Evolutionary conservation across 371 early-diverging fungal genomes (phyloP).

Genomic region (Mortierella sp.): DNA sequence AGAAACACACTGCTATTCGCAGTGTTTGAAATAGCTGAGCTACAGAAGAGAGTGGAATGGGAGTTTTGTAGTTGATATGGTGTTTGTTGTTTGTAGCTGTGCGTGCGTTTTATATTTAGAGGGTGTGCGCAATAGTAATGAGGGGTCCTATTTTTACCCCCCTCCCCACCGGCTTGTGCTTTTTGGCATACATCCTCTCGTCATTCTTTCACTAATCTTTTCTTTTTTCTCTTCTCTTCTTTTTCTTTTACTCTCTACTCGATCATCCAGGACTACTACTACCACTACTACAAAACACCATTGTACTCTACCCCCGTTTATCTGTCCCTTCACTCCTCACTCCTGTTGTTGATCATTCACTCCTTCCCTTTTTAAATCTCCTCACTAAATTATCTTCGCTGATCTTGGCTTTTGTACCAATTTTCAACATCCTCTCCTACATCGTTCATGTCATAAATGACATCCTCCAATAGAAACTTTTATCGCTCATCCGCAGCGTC

Average conservation of each 20-base stretch:
- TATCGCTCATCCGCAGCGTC: slow-evolving; percentile 58
- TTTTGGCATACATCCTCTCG: neutral
- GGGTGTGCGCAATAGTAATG: neutral
- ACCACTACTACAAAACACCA: too few relatives aligned
- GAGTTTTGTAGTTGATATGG: too few relatives aligned
- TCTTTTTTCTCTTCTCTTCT: neutral
- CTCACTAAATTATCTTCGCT: neutral
- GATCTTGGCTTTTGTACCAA: neutral
- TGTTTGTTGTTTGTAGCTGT: too few relatives aligned
- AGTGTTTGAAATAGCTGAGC: too few relatives aligned
- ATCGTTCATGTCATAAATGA: slow-evolving; percentile 56
- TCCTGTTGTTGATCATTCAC: too few relatives aligned
- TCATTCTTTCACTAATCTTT: neutral
- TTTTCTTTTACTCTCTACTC: neutral
- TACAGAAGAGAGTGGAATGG: neutral
- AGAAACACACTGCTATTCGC: neutral
- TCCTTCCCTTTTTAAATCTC: neutral
- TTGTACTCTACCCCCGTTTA: neutral
- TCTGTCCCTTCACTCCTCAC: neutral
- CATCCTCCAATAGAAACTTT: slow-evolving; percentile 40
- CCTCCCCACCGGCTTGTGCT: neutral
- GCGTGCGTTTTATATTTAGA: neutral
- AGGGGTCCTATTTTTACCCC: slow-evolving; percentile 1
- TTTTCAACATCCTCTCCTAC: neutral
- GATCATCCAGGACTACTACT: neutral